Conservation (phyloP, 306 rosid genomes). For the Cucurbita moschata region DNA sequence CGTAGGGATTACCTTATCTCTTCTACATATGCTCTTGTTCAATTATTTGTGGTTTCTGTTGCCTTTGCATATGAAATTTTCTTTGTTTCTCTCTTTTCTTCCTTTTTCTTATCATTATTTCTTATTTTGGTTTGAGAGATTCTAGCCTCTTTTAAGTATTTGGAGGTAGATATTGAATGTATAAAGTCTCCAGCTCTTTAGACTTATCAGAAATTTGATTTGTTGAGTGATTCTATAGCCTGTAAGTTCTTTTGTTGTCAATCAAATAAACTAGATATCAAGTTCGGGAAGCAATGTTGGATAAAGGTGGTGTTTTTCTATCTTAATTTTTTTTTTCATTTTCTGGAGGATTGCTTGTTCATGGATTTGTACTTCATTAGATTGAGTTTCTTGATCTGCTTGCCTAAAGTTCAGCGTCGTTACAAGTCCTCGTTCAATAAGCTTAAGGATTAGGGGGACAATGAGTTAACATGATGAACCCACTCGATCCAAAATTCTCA, state of each 20-base stretch:
- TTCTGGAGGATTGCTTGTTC: neutral
- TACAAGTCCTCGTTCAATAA: no score
- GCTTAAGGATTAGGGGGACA: neutral
- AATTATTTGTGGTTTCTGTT: neutral
- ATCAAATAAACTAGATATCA: neutral
- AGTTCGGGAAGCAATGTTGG: neutral
- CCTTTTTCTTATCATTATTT: conserved; percentile 9
- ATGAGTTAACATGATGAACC: neutral
- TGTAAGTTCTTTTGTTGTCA: neutral
- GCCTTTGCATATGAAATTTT: neutral
- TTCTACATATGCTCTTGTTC: conserved; percentile 3
- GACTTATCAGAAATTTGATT: neutral
- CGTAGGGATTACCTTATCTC: neutral
- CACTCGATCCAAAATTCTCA: neutral
- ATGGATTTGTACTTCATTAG: neutral
- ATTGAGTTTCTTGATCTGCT: neutral
- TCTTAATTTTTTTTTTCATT: neutral
- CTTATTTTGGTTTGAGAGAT: conserved; percentile 26
- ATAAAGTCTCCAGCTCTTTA: conserved; percentile 24
- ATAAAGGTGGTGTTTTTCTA: neutral
- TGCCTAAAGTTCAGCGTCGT: neutral
- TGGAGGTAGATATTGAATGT: conserved; percentile 29
- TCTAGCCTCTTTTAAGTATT: neutral
- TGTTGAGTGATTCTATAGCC: neutral
- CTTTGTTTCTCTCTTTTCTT: neutral